A percentile compares a stretch with the other conserved stretches of the same genome.
phyloP scores from a whole-genome alignment of 2,329 filamentous ascomycete species.

The Hypoxylon sp. region DNA sequence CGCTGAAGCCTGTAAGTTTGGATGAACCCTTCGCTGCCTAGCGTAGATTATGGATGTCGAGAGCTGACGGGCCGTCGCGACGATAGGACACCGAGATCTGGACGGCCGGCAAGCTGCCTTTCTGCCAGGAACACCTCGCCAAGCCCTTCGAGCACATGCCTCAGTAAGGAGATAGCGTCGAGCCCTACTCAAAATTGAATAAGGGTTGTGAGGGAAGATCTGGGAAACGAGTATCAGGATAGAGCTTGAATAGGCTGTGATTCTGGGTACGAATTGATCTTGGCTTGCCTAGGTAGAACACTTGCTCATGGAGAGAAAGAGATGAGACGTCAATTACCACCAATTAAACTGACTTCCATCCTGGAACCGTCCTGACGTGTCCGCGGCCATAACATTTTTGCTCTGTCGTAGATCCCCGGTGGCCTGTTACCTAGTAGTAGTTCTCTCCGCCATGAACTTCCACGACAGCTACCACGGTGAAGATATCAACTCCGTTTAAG shows the following conservation, averaged over 20 bases:
- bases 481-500: neutral
- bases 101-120: conserved; percentile 76
- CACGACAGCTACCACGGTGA: neutral
- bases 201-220: neutral
- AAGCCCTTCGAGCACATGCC: conserved; percentile 75
- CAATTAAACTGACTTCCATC: neutral
- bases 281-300: neutral
- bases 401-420: neutral
- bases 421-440: too few species aligned
- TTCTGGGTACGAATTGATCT: neutral
- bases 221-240: neutral
- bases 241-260: neutral
- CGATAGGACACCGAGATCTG: conserved; percentile 76
- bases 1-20: conserved; percentile 69
- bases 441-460: too few species aligned
- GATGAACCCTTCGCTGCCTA: neutral
- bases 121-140: conserved; percentile 74
- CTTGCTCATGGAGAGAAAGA: neutral
- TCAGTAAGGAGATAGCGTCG: conserved; percentile 52
- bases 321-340: neutral
- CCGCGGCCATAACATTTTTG: neutral
- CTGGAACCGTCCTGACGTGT: neutral
- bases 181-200: neutral
- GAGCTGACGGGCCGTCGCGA: conserved; percentile 16
- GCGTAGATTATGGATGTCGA: neutral